These are phyloP conservation scores for Hypoxylon intermedium DNA, from an alignment of 495 filamentous ascomycete species.

Conservation along the genomic window DNA sequence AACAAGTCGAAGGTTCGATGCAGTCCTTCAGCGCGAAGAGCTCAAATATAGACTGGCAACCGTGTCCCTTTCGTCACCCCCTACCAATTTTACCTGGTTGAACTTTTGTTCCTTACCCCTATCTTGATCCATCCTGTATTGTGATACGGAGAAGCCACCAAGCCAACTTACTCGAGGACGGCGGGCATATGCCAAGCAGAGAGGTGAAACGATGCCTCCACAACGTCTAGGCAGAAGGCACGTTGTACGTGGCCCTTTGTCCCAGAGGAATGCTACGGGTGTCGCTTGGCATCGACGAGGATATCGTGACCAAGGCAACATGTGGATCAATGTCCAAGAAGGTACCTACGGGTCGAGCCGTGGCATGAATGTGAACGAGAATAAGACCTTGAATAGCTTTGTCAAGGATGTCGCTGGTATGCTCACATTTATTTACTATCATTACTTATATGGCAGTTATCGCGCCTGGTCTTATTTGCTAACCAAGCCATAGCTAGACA, in stretches of 20 bases:
- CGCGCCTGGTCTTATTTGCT: not conserved
- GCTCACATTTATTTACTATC: not conserved
- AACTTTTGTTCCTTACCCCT: too few relatives aligned
- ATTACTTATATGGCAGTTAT: not conserved
- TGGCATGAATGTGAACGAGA: conserved; percentile 22
- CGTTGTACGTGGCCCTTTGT: conserved; percentile 13
- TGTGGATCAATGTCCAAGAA: conserved; percentile 31
- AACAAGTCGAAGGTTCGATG: too few relatives aligned
- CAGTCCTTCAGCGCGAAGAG: too few relatives aligned
- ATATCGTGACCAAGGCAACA: conserved; percentile 12
- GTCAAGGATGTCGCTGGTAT: conserved; percentile 4
- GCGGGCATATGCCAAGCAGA: too few relatives aligned
- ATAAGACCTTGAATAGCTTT: conserved; percentile 17
- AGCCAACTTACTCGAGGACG: too few relatives aligned
- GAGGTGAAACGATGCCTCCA: conserved; percentile 20
- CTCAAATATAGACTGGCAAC: too few relatives aligned
- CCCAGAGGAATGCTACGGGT: conserved; percentile 14
- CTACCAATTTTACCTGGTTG: too few relatives aligned
- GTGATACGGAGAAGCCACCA: too few relatives aligned
- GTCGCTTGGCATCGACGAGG: conserved; percentile 27
- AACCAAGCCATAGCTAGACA: conserved; percentile 1
- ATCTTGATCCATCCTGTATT: too few relatives aligned
- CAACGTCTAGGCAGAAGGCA: conserved; percentile 19
- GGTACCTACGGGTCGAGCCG: conserved; percentile 17
- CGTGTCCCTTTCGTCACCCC: too few relatives aligned